Conservation (phyloP, 2,329 filamentous ascomycete genomes). For the Alternaria sp. region DNA sequence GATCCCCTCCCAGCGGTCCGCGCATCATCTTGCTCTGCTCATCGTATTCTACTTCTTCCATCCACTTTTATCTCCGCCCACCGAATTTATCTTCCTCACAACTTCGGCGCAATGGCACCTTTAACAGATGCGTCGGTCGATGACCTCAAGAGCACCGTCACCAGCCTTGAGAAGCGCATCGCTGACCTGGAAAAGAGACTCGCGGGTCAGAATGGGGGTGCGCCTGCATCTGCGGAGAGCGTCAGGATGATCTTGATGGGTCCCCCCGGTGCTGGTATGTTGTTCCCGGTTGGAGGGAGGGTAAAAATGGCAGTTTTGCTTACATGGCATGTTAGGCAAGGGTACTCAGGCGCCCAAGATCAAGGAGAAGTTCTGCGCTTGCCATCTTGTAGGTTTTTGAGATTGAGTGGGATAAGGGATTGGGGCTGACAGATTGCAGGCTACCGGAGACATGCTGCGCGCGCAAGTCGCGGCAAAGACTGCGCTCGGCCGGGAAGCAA, state of each 20-base stretch:
- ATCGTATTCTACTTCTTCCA: slow-evolving; percentile 10
- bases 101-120: slow-evolving; percentile 73
- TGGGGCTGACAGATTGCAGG: slow-evolving; percentile 60
- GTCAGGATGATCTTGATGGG: slow-evolving; percentile 98
- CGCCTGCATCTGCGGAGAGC: slow-evolving; percentile 59
- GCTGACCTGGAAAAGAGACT: slow-evolving; percentile 81
- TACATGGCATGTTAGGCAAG: slow-evolving; percentile 71
- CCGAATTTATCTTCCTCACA: slow-evolving; percentile 12
- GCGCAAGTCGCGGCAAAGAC: slow-evolving; percentile 99
- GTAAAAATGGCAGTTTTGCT: slow-evolving; percentile 20
- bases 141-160: slow-evolving; percentile 82
- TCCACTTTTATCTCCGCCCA: neutral
- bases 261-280: slow-evolving; percentile 92
- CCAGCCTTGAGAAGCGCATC: slow-evolving; percentile 83
- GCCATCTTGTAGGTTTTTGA: slow-evolving; percentile 78
- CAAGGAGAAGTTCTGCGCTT: slow-evolving; percentile 97
- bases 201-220: slow-evolving; percentile 43
- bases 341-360: slow-evolving; percentile 97
- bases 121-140: slow-evolving; percentile 81
- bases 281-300: neutral
- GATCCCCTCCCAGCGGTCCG: slow-evolving; percentile 21
- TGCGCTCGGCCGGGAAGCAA: slow-evolving; percentile 88
- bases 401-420: no score
- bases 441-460: slow-evolving; percentile 98
- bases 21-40: slow-evolving; percentile 15